Percentiles rank a stretch among this genome's conserved stretches.
phyloP scores from a whole-genome alignment of 1,284 basidiomycete genomes.

The Taiwanofungus camphoratus region DNA sequence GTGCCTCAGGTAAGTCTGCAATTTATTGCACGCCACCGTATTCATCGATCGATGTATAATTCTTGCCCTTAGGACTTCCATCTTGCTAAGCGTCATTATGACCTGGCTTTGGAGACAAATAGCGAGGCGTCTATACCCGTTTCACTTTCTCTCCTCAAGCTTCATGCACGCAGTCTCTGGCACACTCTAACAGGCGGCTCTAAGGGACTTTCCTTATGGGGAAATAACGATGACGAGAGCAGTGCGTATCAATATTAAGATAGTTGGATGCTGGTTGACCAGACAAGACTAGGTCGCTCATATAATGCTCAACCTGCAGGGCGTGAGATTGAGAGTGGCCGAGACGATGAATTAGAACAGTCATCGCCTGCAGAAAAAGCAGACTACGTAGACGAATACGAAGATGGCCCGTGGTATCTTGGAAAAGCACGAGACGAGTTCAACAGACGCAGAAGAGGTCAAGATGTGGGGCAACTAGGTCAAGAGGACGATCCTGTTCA shows the following conservation, averaged over 20 bases:
- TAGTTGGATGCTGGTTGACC: not conserved
- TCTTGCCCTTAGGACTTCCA: constrained; percentile 75
- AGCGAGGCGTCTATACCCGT: constrained; percentile 88
- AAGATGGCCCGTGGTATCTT: constrained; percentile 60
- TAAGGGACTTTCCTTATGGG: constrained; percentile 64
- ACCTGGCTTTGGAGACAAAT: constrained; percentile 83
- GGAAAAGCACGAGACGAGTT: constrained; percentile 76
- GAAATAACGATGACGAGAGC: constrained; percentile 36
- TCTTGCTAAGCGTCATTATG: constrained; percentile 95
- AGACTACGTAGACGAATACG: constrained; percentile 22
- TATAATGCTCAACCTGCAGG: constrained; percentile 15
- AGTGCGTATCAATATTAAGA: constrained; percentile 24
- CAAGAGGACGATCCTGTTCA: constrained; percentile 64
- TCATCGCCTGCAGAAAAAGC: constrained; percentile 11
- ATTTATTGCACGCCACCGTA: not conserved
- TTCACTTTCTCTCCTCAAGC: constrained; percentile 72
- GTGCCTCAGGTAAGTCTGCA: constrained; percentile 63
- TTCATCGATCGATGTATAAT: not conserved
- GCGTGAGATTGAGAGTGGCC: constrained; percentile 22
- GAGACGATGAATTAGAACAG: constrained; percentile 9
- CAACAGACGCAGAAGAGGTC: constrained; percentile 43
- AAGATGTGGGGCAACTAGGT: constrained; percentile 28
- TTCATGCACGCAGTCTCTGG: constrained; percentile 85
- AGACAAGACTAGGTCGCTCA: constrained; percentile 7
- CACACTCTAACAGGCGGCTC: constrained; percentile 67